Evolutionary conservation across 2,329 filamentous ascomycete genomes (phyloP), one percentile per base, ranked within the genome.

Genomic region (Orbilia oligospora): DNA sequence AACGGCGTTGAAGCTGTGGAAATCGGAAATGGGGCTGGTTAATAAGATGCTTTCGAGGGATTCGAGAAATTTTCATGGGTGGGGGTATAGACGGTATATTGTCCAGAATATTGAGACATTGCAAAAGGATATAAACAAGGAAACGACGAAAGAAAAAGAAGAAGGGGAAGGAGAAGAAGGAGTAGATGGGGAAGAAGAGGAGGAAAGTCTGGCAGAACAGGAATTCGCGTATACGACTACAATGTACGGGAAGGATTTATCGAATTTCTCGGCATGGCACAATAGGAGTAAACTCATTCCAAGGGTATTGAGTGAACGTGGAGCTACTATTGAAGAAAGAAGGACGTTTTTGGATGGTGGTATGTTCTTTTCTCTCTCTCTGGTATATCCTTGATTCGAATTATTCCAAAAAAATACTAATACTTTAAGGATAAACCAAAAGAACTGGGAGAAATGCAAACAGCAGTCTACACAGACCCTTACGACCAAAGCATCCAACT

Each of bases 181-280:
- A 3, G 27, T 6, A 3, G 2, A 27, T 30, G 20, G 51, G 20
- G 20, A 44, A 3, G 56, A 55, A 1, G 48, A 36, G n/a, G 51
- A 67, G 14, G 84, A 90, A 5, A 83, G 85, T 83, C 89, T 97
- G 87, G 90, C 89, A 1, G 91, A 97, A 84, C 83, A 87, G 16
- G 96, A 99, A 84, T 96, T 97, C 81, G 90, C 89, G 41, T 98
- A 97, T 84, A 97, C 96, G 0, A 94, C 91, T 14, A 92, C 90
- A 83, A 97, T 95, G 93, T 93, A 97, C 82, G 86, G 88, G 48
- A 86, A 85, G n/a, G 92, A 97, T 82, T 87, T 99, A 58, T 97
- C 93, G 48, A 99, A 99, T 84, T 99, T 98, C 84, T 97, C 94
- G 3, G 96, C 96, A 1, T 98, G 96, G 95, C 96, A 99, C 84